Base-by-base conservation (phyloP, 768 basidiomycete genomes). In the Leccinum boreale region DNA sequence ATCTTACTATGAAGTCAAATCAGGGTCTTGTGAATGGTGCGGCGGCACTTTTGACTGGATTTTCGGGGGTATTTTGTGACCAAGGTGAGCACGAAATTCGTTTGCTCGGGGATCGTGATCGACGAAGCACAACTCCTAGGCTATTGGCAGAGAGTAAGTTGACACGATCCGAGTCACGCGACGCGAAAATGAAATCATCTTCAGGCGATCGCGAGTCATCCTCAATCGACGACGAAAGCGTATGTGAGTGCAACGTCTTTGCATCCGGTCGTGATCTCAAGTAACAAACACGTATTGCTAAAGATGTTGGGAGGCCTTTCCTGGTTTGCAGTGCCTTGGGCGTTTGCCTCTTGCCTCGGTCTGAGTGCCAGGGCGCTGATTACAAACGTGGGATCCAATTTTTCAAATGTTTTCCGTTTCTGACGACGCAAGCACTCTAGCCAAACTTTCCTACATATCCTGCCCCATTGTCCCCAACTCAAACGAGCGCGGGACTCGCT, bases 241-340 rank as follows among this genome's bases (percentile, higher is more conserved):
- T 82, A 82, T 61, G 78, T 79, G 28, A 54, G 77, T 67, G 50
- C 31, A 23, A 26, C 11, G 17, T 31, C 9, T 14, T 2, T 12
- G 11, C 9, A 19, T 24, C 2, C 29, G 1, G 14, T 33, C n/a
- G 4, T 12, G 17, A 31, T n/a, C 17, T 5, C 10, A 54, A 17
- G 23, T 11, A 3, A 4, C 1, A 11, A 23, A 52, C 14, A 12
- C 15, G 19, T 29, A 8, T 6, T 39, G 4, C 39, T 23, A 44
- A 60, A 81, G 77, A 81, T 84, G 76, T 73, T 84, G 29, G 83
- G 84, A 4, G 83, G 82, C 5, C 65, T 84, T 31, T 82, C 82
- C 1, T 84, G 83, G 83, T 80, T 81, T 52, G 77, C 79, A 4
- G 77, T 81, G n/a, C 81, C 81, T 12, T 81, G 79, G 64, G 78